A percentile compares a stretch with the other conserved stretches of the same genome.
These are phyloP conservation scores for Cajanus cajan DNA, from an alignment of 306 rosid species.

Conservation along the genomic window DNA sequence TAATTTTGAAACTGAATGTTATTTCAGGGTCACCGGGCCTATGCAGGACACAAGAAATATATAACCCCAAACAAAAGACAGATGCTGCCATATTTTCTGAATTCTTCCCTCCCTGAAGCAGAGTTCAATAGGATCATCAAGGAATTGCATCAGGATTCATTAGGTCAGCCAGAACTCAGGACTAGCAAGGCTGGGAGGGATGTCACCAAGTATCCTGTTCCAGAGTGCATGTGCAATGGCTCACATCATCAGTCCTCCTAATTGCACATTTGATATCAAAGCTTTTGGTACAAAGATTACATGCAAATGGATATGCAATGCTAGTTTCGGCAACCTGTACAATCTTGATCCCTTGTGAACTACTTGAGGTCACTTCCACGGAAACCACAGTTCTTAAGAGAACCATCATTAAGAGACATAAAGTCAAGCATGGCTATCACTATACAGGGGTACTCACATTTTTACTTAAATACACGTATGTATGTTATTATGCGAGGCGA, in stretches of 20 bases:
- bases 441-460: background rate
- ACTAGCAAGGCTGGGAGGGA: conserved; percentile 68
- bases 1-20: conserved; percentile 1
- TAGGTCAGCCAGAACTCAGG: conserved; percentile 89
- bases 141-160: conserved; percentile 71
- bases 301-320: background rate
- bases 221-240: conserved; percentile 84
- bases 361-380: background rate
- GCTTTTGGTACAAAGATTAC: conserved; percentile 10
- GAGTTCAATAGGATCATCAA: conserved; percentile 67
- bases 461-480: background rate
- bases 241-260: conserved; percentile 32
- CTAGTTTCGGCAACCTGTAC: background rate
- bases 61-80: conserved; percentile 96
- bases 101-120: conserved; percentile 66
- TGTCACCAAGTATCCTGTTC: conserved; percentile 87
- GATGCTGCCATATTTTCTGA: conserved; percentile 79
- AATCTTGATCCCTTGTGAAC: conserved; percentile 28
- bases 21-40: conserved; percentile 91
- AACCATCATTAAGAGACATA: conserved; percentile 7
- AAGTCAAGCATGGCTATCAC: background rate
- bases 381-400: conserved; percentile 29
- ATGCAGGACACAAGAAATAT: conserved; percentile 90
- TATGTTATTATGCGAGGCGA: background rate
- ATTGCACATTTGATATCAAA: conserved; percentile 13